These are phyloP conservation scores for Pyricularia grisea DNA, from an alignment of 2,329 filamentous ascomycete species.

Conservation along the genomic window DNA sequence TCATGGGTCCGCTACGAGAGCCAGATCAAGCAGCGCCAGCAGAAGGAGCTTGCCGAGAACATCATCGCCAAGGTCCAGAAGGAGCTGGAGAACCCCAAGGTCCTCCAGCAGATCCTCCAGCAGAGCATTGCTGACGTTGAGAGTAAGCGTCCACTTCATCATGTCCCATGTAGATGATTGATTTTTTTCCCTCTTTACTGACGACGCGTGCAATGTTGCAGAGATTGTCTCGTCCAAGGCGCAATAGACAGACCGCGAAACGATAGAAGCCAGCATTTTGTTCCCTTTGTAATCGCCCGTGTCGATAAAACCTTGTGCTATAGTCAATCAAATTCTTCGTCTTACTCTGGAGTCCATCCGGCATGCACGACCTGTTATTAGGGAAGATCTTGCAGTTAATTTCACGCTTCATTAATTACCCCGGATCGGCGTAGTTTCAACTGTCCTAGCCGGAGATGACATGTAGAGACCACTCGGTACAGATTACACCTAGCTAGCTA, in stretches of 20 bases:
- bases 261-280: conserved; percentile 15
- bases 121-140: conserved; percentile 95
- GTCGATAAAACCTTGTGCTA: conserved; percentile 11
- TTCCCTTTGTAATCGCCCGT: conserved; percentile 9
- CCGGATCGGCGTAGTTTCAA: neutral
- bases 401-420: neutral
- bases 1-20: conserved; percentile 98
- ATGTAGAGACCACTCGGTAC: neutral
- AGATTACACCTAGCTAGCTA: neutral
- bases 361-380: neutral
- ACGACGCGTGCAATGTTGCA: conserved; percentile 22
- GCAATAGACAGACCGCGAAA: conserved; percentile 41
- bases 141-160: conserved; percentile 46
- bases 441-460: neutral
- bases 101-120: conserved; percentile 93
- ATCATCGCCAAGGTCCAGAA: conserved; percentile 98
- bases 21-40: conserved; percentile 98
- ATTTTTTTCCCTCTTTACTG: conserved; percentile 17
- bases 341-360: neutral
- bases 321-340: conserved; percentile 12
- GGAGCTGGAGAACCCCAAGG: conserved; percentile 97
- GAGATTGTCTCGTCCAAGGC: conserved; percentile 55
- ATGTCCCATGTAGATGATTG: neutral
- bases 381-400: neutral
- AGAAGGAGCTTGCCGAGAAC: conserved; percentile 85